Evolutionary conservation across 345 rosid species (phyloP).

Genomic region (Litchi chinensis): DNA sequence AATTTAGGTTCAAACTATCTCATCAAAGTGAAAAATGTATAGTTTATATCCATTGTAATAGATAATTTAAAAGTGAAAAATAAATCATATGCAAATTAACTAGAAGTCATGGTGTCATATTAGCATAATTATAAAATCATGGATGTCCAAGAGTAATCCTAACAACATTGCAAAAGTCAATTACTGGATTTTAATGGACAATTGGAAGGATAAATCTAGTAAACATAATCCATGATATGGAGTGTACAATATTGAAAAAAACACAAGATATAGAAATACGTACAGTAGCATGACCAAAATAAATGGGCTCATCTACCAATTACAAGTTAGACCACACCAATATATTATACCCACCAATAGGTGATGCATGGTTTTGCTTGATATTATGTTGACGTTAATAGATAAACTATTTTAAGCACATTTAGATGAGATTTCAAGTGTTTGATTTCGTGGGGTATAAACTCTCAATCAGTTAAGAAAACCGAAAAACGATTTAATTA

Average conservation of each 20-base stretch:
- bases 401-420: conserved; percentile 30
- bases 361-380: conserved; percentile 26
- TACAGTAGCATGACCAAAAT: too few relatives aligned
- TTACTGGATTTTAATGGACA: background rate
- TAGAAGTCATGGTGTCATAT: background rate
- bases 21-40: too few relatives aligned
- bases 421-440: conserved; percentile 38
- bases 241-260: too few relatives aligned
- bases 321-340: background rate
- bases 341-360: conserved; percentile 30
- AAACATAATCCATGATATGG: too few relatives aligned
- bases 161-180: background rate
- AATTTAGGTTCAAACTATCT: too few relatives aligned
- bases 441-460: conserved; percentile 58
- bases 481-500: conserved; percentile 15
- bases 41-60: too few relatives aligned
- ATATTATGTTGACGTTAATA: conserved; percentile 27
- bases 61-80: too few relatives aligned
- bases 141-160: background rate
- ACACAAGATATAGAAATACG: too few relatives aligned
- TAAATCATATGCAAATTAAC: too few relatives aligned
- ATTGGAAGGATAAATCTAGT: too few relatives aligned
- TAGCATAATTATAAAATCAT: background rate
- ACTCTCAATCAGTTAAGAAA: conserved; percentile 55
- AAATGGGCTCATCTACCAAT: too few relatives aligned